phyloP scores from a whole-genome alignment of 495 filamentous ascomycete species.

The Aspergillus saccharolyticus region DNA sequence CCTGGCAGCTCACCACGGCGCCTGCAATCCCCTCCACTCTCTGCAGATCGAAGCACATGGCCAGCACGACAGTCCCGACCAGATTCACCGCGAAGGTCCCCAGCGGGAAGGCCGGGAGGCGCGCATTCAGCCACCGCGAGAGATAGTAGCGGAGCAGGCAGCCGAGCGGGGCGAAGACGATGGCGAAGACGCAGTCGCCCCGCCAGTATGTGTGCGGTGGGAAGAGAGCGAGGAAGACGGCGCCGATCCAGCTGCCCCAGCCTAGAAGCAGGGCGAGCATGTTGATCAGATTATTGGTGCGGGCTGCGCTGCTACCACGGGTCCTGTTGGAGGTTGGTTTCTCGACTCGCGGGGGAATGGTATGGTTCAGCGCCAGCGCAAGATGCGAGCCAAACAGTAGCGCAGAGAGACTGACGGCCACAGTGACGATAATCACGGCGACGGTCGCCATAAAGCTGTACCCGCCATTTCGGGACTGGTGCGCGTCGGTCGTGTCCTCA shows the following conservation, averaged over 20 bases:
- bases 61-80: constrained; percentile 60
- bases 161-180: constrained; percentile 82
- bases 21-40: constrained; percentile 32
- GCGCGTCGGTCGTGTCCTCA: constrained; percentile 13
- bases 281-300: too few relatives aligned
- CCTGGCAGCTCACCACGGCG: constrained; percentile 59
- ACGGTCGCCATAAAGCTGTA: constrained; percentile 78
- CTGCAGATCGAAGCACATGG: constrained; percentile 70
- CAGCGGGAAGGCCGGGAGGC: constrained; percentile 64
- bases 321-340: too few relatives aligned
- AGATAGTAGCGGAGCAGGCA: constrained; percentile 63
- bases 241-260: constrained; percentile 72
- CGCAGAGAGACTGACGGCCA: constrained; percentile 63
- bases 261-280: constrained; percentile 56
- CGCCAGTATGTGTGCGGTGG: constrained; percentile 67
- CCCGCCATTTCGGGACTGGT: constrained; percentile 57
- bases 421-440: constrained; percentile 61
- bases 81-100: constrained; percentile 88
- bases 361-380: constrained; percentile 55
- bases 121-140: constrained; percentile 20
- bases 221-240: constrained; percentile 66
- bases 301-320: too few relatives aligned
- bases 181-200: constrained; percentile 64
- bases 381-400: constrained; percentile 73
- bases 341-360: constrained; percentile 37